Conservation (phyloP, 2,329 filamentous ascomycete species). For the Beauveria australis region DNA sequence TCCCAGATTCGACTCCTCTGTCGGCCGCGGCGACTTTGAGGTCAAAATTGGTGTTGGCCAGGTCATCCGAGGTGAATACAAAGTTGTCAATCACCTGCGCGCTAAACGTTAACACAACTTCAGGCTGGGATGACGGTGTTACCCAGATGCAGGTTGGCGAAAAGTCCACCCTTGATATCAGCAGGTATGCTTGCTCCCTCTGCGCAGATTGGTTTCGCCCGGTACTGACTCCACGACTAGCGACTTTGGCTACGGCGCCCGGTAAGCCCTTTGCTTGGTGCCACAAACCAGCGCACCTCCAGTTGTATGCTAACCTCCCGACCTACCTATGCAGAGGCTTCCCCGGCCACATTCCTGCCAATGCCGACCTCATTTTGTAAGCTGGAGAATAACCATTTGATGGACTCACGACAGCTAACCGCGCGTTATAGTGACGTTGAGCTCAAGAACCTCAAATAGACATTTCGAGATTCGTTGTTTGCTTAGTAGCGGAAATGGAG, state of each 20-base stretch:
- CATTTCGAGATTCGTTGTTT: neutral
- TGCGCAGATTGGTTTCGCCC: neutral
- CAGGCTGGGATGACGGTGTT: conserved; percentile 83
- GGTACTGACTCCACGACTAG: conserved; percentile 27
- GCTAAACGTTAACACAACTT: conserved; percentile 11
- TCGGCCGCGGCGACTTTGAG: conserved; percentile 67
- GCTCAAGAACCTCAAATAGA: conserved; percentile 54
- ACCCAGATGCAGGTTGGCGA: conserved; percentile 81
- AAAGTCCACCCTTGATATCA: conserved; percentile 77
- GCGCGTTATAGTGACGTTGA: conserved; percentile 51
- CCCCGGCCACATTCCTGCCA: conserved; percentile 65
- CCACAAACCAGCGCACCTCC: neutral
- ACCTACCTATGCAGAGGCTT: conserved; percentile 53
- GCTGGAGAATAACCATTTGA: conserved; percentile 25
- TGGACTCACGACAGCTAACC: neutral
- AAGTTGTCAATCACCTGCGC: neutral
- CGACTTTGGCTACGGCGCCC: conserved; percentile 57
- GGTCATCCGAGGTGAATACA: conserved; percentile 70
- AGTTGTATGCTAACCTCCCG: conserved; percentile 7
- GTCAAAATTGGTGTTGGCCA: conserved; percentile 71
- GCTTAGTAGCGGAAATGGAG: neutral
- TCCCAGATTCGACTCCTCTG: conserved; percentile 79
- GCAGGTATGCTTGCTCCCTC: conserved; percentile 44
- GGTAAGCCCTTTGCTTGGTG: conserved; percentile 34
- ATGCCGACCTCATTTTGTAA: conserved; percentile 77